phyloP scores from a whole-genome alignment of 148 eudicot species.

The Silene conica region DNA sequence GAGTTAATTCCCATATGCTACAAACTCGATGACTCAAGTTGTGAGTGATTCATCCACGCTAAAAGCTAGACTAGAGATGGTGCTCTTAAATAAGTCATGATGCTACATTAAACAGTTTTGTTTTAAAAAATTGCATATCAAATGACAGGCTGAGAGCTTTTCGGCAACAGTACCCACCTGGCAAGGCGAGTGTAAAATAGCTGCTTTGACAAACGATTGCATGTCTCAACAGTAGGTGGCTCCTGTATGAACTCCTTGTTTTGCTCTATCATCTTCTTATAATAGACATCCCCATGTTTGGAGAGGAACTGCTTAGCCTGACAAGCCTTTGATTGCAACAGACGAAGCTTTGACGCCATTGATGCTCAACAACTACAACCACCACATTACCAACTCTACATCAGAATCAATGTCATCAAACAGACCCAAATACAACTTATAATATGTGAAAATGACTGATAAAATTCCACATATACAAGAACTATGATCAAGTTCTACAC shows the following conservation, averaged over 20 bases:
- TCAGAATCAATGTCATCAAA: constrained; percentile 1
- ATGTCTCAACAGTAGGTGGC: constrained; percentile 63
- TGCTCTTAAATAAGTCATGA: background rate
- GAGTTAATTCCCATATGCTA: background rate
- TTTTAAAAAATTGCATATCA: too few species aligned
- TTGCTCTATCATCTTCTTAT: constrained; percentile 59
- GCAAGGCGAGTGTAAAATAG: constrained; percentile 74
- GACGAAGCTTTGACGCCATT: constrained; percentile 59
- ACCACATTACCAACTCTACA: background rate
- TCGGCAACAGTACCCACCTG: constrained; percentile 34
- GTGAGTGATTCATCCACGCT: too few species aligned
- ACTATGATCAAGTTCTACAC: background rate
- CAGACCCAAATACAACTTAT: background rate
- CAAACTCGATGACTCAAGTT: too few species aligned
- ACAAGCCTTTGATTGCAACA: constrained; percentile 50
- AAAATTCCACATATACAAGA: background rate
- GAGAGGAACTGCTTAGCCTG: constrained; percentile 42
- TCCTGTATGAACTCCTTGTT: constrained; percentile 61
- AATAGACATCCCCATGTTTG: constrained; percentile 43
- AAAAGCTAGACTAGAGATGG: background rate
- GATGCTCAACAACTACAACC: constrained; percentile 9
- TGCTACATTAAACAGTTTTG: background rate
- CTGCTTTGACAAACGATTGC: constrained; percentile 58
- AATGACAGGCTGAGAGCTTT: background rate
- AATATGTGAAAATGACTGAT: background rate